Percentiles rank a stretch among this genome's conserved stretches.
Conservation (phyloP, 495 filamentous ascomycete species). For the Apiosordaria backusii region DNA sequence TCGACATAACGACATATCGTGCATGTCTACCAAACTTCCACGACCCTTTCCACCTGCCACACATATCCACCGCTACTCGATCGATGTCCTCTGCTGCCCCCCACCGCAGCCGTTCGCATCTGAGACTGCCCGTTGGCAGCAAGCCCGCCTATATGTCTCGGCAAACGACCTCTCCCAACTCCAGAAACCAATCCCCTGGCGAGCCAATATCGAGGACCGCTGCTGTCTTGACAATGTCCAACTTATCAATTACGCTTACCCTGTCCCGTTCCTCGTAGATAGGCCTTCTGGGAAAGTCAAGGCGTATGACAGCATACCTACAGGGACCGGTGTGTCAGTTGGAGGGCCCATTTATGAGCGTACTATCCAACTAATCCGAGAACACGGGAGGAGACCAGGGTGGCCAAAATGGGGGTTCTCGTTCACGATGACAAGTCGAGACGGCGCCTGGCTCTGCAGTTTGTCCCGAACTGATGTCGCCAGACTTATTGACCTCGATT, state of each 20-base stretch:
- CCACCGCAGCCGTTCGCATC: neutral
- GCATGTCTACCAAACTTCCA: too few relatives aligned
- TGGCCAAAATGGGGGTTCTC: neutral
- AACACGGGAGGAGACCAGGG: neutral
- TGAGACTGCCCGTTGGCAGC: neutral
- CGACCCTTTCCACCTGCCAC: too few relatives aligned
- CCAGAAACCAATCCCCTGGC: neutral
- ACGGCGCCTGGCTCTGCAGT: too few relatives aligned
- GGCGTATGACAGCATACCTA: neutral
- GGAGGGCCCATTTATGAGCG: neutral
- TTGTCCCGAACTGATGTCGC: too few relatives aligned
- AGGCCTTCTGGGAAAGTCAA: neutral
- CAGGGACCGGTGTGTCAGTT: neutral
- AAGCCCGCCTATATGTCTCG: neutral
- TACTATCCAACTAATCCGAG: neutral
- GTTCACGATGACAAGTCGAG: too few relatives aligned
- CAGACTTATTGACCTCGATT: too few relatives aligned
- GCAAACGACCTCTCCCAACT: neutral
- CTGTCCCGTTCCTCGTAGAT: neutral
- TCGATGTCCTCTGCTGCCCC: too few relatives aligned
- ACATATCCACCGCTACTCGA: too few relatives aligned
- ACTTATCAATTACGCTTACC: neutral
- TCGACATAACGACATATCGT: too few relatives aligned
- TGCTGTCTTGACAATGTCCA: neutral
- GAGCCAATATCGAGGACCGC: neutral